Conservation (phyloP, 73 alveolate genomes). For the Paramecium octaurelia region DNA sequence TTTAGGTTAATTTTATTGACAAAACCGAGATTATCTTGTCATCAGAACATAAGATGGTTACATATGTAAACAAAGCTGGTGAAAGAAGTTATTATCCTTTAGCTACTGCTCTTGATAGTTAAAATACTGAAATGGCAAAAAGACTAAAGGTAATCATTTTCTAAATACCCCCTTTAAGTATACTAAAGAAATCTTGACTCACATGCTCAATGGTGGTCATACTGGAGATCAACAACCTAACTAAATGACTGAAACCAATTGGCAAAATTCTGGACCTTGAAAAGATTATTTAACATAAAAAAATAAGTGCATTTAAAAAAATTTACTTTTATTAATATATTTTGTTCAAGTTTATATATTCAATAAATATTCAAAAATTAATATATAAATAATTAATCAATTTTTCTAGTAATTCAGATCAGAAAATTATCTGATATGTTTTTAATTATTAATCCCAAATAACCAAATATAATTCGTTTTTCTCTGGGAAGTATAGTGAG, state of each 20-base stretch:
- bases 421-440: not conserved
- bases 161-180: conserved; percentile 65
- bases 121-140: conserved; percentile 90
- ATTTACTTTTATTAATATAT: not conserved
- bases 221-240: not conserved
- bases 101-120: conserved; percentile 88
- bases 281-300: not conserved
- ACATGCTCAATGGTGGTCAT: conserved; percentile 74
- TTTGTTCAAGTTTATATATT: not conserved
- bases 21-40: conserved; percentile 92
- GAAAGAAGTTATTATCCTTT: conserved; percentile 88
- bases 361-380: too few species aligned
- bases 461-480: not conserved
- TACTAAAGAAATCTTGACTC: conserved; percentile 91
- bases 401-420: not conserved
- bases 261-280: conserved; percentile 14
- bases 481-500: not conserved
- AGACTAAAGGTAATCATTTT: conserved; percentile 41
- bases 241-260: conserved; percentile 38
- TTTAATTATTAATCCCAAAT: not conserved
- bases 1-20: conserved; percentile 88
- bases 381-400: not conserved
- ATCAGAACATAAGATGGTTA: conserved; percentile 92
- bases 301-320: not conserved
- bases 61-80: conserved; percentile 94